Base-by-base conservation (phyloP, 2,329 filamentous ascomycete genomes). In the Graphilbum ipis-grandicollis region DNA sequence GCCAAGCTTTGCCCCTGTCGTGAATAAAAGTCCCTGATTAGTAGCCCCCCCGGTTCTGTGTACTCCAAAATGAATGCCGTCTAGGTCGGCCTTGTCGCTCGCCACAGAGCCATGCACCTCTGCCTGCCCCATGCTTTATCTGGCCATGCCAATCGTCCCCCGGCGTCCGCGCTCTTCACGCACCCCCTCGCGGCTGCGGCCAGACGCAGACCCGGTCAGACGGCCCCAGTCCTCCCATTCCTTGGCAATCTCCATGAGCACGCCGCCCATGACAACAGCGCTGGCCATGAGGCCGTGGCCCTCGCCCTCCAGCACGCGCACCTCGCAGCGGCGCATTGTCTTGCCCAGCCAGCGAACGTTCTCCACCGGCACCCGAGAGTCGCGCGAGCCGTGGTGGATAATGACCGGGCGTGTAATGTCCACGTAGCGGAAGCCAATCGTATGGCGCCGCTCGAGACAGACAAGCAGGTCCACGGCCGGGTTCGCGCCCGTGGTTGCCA, bases 201-300 rank as follows among this genome's bases (percentile, higher is more conserved):
- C 21, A 15, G 4, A 19, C 5, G 21, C 15, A 9, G 34, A 34
- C 12, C 52, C 67, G 3, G 71, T 75, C 0, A 69, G 67, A 32
- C 71, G 68, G 50, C 72, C 75, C 81, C 81, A 88, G 48, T 88
- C 82, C 46, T 86, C 80, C 88, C 88, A 96, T 54, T 96, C 90
- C 46, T 76, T 76, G 36, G 82, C 80, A 50, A 98, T 93, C 59
- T 98, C 90, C 56, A 84, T 88, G 26, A 98, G 61, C n/a, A 96
- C 80, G 17, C 78, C 75, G 31, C 84, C 82, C 90, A 98, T 98
- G 32, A 96, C 88, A 13, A 66, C 65, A 1, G 90, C 86, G 46
- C 79, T 92, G 1, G 90, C 90, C 90, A 98, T 98, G 19, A 98
- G 62, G 0, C 90, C 88, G 52, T 98, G 90, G 3, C 86, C 84